Evolutionary conservation across 306 rosid genomes (phyloP).

Genomic region (Trichosanthes truncata): DNA sequence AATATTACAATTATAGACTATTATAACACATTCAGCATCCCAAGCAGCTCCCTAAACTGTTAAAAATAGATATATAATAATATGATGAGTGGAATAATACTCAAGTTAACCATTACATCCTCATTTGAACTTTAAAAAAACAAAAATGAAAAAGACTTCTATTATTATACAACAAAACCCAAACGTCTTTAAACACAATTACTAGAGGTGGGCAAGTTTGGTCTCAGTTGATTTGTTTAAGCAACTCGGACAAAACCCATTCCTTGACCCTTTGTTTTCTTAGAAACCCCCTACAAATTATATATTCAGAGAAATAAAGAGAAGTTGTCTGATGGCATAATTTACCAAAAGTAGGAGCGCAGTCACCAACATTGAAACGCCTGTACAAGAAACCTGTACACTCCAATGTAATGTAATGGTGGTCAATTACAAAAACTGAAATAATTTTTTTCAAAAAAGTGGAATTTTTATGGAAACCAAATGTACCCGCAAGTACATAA

Average conservation of each 20-base stretch:
- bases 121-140: not conserved
- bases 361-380: conserved; percentile 7
- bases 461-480: not conserved
- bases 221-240: not conserved
- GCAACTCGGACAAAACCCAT: not conserved
- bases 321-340: not conserved
- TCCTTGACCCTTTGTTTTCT: too few relatives aligned
- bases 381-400: not conserved
- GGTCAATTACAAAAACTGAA: not conserved
- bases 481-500: conserved; percentile 9
- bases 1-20: too few relatives aligned
- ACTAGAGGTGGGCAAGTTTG: not conserved
- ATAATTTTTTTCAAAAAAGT: not conserved
- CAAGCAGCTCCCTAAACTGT: too few relatives aligned
- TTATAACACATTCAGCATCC: too few relatives aligned
- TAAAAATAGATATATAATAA: too few relatives aligned
- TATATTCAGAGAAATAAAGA: too few relatives aligned
- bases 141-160: too few relatives aligned
- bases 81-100: too few relatives aligned
- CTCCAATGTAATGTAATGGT: not conserved
- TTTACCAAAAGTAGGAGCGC: not conserved
- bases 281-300: too few relatives aligned
- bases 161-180: not conserved
- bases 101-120: too few relatives aligned
- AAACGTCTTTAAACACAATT: not conserved